Evolutionary conservation across 495 filamentous ascomycete species (phyloP).

Genomic region (Sordaria brevicollis): DNA sequence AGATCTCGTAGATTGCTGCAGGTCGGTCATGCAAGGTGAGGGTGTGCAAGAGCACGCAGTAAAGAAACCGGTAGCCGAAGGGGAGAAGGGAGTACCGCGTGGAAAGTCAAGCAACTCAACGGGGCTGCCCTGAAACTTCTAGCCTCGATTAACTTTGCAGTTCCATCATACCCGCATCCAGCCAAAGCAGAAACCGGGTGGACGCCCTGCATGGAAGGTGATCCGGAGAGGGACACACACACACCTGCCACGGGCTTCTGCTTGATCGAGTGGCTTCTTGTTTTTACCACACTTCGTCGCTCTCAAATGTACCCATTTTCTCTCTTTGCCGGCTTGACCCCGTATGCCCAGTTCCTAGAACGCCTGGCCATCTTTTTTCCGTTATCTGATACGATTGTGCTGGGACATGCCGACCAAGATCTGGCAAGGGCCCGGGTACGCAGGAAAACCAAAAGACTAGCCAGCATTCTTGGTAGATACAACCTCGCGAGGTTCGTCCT

Average conservation of each 20-base stretch:
- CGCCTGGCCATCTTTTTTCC: background rate
- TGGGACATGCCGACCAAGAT: background rate
- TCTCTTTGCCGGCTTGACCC: background rate
- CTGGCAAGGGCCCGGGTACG: background rate
- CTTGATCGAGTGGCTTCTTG: constrained; percentile 10
- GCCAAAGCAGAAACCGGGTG: background rate
- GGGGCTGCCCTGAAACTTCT: background rate
- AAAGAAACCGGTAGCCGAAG: background rate
- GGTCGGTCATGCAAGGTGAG: background rate
- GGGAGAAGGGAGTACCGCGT: background rate
- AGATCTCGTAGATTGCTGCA: background rate
- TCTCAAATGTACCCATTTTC: background rate
- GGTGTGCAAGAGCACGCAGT: background rate
- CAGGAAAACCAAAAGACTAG: background rate
- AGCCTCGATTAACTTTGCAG: background rate
- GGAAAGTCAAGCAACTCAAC: background rate
- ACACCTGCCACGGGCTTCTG: background rate
- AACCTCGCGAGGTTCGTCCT: background rate
- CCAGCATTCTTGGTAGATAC: background rate
- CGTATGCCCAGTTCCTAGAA: background rate
- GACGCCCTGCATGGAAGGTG: background rate
- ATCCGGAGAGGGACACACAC: background rate
- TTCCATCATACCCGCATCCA: background rate
- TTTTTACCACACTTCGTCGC: background rate
- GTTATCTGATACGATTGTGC: background rate